Evolutionary conservation across 768 basidiomycete genomes (phyloP).

Genomic region (Ramaria sp.): DNA sequence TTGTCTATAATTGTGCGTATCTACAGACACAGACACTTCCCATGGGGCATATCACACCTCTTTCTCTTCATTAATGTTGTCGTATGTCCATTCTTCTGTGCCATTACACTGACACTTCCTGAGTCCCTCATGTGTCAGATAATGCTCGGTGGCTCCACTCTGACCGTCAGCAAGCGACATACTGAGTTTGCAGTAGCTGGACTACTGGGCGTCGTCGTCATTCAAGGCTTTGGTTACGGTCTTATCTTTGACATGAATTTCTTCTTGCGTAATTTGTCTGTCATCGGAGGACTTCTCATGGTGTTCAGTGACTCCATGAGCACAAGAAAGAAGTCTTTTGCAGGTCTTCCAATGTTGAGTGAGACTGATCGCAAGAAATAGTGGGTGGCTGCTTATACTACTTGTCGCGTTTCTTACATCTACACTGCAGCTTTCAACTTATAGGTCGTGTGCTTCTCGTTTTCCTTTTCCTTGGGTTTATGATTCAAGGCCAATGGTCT

Average conservation of each 20-base stretch:
- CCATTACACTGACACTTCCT: not conserved
- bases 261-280: conserved; percentile 97
- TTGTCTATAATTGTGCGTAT: not conserved
- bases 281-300: conserved; percentile 98
- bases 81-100: conserved; percentile 41
- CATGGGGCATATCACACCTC: conserved; percentile 88
- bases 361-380: conserved; percentile 99
- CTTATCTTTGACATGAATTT: conserved; percentile 99
- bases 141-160: conserved; percentile 77
- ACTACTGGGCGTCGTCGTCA: conserved; percentile 81
- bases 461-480: conserved; percentile 98
- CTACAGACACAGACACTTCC: conserved; percentile 84
- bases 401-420: not conserved
- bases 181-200: conserved; percentile 86
- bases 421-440: conserved; percentile 71
- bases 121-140: conserved; percentile 35
- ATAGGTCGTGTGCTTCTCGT: conserved; percentile 95
- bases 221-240: conserved; percentile 97
- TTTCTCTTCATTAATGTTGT: conserved; percentile 89
- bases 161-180: conserved; percentile 78
- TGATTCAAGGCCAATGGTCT: conserved; percentile 87
- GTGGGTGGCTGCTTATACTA: conserved; percentile 34
- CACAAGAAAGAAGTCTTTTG: conserved; percentile 77
- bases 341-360: conserved; percentile 79
- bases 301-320: conserved; percentile 95